phyloP scores from a whole-genome alignment of 192 early-diverging fungal species.

The Rhizophagus prolifer region DNA sequence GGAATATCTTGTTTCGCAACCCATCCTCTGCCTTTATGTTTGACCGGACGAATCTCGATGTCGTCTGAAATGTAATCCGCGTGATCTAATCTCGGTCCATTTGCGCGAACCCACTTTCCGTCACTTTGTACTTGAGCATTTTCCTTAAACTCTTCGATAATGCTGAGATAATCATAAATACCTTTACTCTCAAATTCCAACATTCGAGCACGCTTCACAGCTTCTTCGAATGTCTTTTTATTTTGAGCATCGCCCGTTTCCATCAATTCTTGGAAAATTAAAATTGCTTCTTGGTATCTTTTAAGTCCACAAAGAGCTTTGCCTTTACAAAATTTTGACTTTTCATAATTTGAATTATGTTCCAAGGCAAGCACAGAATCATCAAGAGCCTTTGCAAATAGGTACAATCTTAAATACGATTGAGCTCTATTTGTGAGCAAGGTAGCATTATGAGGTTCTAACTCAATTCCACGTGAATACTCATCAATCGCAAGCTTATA shows the following conservation, averaged over 20 bases:
- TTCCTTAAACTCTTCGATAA: too few species aligned
- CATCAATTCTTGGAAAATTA: background rate
- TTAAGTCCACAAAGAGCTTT: conserved; percentile 5
- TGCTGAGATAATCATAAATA: too few species aligned
- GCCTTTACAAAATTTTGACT: conserved; percentile 40
- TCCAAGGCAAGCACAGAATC: conserved; percentile 77
- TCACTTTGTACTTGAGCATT: too few species aligned
- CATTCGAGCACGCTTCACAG: too few species aligned
- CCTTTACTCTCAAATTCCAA: too few species aligned
- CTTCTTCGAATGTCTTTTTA: too few species aligned
- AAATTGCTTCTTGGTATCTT: background rate
- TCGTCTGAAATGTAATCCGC: too few species aligned
- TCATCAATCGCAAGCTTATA: conserved; percentile 64
- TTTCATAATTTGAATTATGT: conserved; percentile 73
- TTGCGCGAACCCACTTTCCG: too few species aligned
- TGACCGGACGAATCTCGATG: background rate
- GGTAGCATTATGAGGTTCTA: conserved; percentile 77
- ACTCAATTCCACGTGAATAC: conserved; percentile 72
- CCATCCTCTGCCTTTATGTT: conserved; percentile 2
- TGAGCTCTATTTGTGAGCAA: conserved; percentile 84
- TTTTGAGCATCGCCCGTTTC: too few species aligned
- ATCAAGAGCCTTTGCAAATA: conserved; percentile 63
- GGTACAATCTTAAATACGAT: conserved; percentile 63
- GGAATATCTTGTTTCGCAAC: conserved; percentile 20
- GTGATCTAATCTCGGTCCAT: too few species aligned